Conservation (phyloP, 495 filamentous ascomycete genomes). For the Xylaria curta region DNA sequence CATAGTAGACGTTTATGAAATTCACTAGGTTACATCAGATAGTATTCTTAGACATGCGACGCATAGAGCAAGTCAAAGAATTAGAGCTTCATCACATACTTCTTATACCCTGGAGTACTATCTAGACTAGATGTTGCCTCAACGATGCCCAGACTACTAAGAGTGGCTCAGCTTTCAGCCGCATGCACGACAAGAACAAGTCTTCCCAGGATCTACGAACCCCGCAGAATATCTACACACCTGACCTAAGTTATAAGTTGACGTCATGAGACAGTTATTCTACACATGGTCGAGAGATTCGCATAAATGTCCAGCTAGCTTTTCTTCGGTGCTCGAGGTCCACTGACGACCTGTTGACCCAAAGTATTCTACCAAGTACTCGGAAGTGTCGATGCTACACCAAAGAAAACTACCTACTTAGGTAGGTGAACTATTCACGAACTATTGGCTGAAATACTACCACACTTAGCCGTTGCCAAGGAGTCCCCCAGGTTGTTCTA, state of each 20-base stretch:
- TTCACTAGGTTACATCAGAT: neutral
- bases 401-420: neutral
- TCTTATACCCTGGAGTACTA: neutral
- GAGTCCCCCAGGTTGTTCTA: neutral
- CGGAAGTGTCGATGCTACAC: neutral
- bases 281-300: neutral
- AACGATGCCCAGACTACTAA: neutral
- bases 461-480: neutral
- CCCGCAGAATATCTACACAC: neutral
- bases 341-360: neutral
- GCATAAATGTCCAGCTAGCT: neutral
- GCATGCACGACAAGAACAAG: neutral
- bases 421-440: neutral
- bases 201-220: conserved; percentile 6
- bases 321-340: neutral
- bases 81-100: neutral
- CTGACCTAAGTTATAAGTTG: neutral
- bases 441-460: neutral
- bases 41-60: neutral
- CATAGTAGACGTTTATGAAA: neutral
- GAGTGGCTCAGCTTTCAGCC: conserved; percentile 15
- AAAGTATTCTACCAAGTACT: neutral
- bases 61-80: neutral
- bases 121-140: neutral
- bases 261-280: neutral